Evolutionary conservation across 108 stramenopile genomes (phyloP).

Genomic region (Poteriospumella lacustris): DNA sequence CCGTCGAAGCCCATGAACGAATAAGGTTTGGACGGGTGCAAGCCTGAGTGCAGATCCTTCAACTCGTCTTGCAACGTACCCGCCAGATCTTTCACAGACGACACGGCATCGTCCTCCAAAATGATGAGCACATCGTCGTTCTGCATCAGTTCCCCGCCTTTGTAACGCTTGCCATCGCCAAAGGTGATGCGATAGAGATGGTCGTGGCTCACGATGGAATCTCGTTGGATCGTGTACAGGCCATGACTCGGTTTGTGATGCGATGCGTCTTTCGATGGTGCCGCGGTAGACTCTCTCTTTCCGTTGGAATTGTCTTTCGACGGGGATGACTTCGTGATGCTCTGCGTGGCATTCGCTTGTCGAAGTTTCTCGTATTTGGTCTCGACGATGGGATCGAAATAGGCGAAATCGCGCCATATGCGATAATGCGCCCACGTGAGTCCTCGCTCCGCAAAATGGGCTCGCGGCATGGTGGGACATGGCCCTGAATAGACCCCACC

Average conservation of each 20-base stretch:
- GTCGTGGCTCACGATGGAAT: too few relatives aligned
- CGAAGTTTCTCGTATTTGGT: neutral
- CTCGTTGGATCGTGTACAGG: neutral
- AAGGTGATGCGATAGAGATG: neutral
- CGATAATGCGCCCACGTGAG: neutral
- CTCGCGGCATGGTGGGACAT: neutral
- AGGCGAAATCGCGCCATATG: neutral
- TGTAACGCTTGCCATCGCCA: neutral
- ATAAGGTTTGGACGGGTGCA: too few relatives aligned
- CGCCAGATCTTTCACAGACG: neutral
- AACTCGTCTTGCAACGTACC: neutral
- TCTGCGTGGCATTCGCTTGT: neutral
- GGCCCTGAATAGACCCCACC: too few relatives aligned
- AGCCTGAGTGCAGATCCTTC: too few relatives aligned
- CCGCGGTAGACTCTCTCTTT: neutral
- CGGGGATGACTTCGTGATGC: too few relatives aligned
- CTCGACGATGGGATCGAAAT: neutral
- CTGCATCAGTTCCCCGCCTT: neutral
- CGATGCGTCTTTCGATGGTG: neutral
- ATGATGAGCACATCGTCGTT: conserved; percentile 2
- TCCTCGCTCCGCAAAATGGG: neutral
- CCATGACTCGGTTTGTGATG: too few relatives aligned
- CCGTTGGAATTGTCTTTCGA: too few relatives aligned
- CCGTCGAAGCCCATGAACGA: too few relatives aligned
- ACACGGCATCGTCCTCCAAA: neutral